Evolutionary conservation across 2,329 filamentous ascomycete genomes (phyloP).

Genomic region (Pestalotiopsis sp.): DNA sequence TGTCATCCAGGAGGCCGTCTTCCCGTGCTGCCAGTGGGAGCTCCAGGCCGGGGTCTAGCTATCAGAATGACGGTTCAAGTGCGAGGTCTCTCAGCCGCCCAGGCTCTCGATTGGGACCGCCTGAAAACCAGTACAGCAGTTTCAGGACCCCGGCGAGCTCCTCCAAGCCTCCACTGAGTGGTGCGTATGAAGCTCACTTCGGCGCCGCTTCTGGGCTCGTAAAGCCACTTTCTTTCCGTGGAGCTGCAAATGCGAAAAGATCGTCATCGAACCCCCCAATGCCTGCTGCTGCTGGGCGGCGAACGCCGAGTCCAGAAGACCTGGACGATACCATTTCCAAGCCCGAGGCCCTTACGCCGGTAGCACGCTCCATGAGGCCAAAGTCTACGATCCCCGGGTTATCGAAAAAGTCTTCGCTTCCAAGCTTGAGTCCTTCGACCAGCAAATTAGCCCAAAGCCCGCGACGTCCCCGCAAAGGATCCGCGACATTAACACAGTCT

Average conservation of each 20-base stretch:
- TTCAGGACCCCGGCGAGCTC: constrained; percentile 46
- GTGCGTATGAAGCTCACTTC: constrained; percentile 46
- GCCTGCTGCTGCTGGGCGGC: constrained; percentile 27
- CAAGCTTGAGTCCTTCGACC: constrained; percentile 36
- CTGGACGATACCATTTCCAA: constrained; percentile 32
- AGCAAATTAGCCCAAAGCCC: constrained; percentile 22
- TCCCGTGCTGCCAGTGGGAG: constrained; percentile 47
- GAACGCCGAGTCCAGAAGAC: constrained; percentile 39
- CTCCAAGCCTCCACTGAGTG: constrained; percentile 44
- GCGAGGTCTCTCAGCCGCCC: constrained; percentile 54
- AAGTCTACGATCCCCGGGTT: constrained; percentile 56
- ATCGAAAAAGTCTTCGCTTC: constrained; percentile 56
- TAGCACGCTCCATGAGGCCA: constrained; percentile 47
- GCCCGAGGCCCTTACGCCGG: constrained; percentile 48
- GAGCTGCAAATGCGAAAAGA: constrained; percentile 20
- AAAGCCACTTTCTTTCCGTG: constrained; percentile 34
- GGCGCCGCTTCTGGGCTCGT: constrained; percentile 35
- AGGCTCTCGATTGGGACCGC: constrained; percentile 54
- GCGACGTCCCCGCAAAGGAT: constrained; percentile 38
- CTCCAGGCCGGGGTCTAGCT: constrained; percentile 60
- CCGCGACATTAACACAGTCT: constrained; percentile 39
- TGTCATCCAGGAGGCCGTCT: constrained; percentile 54
- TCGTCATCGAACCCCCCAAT: constrained; percentile 30
- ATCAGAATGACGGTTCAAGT: constrained; percentile 61
- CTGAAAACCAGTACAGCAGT: constrained; percentile 39